Percentiles rank a stretch among this genome's conserved stretches.
These are phyloP conservation scores for Fagus sylvatica DNA, from an alignment of 306 rosid genomes.

Conservation along the genomic window DNA sequence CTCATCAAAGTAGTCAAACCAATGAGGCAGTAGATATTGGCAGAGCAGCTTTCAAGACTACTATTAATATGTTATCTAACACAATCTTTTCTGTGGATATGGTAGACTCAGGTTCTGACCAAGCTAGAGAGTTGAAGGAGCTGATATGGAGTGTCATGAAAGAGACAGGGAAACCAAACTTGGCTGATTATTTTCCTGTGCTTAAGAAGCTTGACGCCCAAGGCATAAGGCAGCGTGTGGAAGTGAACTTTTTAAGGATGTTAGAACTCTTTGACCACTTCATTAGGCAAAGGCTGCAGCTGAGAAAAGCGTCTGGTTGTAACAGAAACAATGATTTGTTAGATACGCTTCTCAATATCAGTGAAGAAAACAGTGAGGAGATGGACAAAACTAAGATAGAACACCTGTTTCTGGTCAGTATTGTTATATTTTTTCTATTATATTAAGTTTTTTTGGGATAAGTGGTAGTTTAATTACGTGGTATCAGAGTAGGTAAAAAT, in stretches of 20 bases:
- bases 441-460: neutral
- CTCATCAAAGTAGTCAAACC: neutral
- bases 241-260: neutral
- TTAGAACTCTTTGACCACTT: neutral
- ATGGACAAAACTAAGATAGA: conserved; percentile 13
- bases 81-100: conserved; percentile 2
- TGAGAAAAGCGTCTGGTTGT: neutral
- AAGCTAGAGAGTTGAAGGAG: conserved; percentile 1
- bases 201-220: too few species aligned
- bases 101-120: neutral
- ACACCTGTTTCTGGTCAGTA: conserved; percentile 8
- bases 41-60: conserved; percentile 10
- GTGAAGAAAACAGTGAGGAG: conserved; percentile 1
- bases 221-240: too few species aligned
- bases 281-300: conserved; percentile 1
- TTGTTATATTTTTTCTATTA: neutral
- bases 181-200: neutral
- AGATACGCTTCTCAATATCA: conserved; percentile 8
- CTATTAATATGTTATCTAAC: conserved; percentile 4
- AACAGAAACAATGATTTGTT: neutral
- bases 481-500: neutral
- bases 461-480: too few species aligned
- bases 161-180: neutral
- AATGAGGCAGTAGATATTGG: conserved; percentile 15
- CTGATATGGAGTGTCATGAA: neutral